Conservation (phyloP, 345 rosid genomes). For the Physaria fendleri region DNA sequence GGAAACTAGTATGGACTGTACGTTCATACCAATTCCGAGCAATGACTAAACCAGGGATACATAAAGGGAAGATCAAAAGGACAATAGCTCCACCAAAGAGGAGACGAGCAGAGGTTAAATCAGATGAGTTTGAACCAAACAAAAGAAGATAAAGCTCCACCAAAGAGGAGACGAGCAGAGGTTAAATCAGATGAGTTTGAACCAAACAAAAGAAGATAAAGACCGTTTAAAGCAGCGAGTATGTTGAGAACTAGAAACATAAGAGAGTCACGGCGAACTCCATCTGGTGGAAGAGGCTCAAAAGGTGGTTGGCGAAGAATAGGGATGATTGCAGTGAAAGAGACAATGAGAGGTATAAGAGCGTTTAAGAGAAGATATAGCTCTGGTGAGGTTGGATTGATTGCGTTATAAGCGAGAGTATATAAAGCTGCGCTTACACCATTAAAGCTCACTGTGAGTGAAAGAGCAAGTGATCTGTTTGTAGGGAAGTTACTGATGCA, state of each 20-base stretch:
- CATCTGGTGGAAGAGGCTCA: conserved; percentile 66
- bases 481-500: conserved; percentile 81
- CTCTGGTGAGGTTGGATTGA: conserved; percentile 43
- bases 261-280: conserved; percentile 60
- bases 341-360: conserved; percentile 54
- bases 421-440: conserved; percentile 92
- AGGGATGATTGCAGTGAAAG: conserved; percentile 56
- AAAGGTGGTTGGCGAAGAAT: conserved; percentile 81
- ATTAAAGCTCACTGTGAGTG: conserved; percentile 89
- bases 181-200: conserved; percentile 32
- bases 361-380: conserved; percentile 80
- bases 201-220: conserved; percentile 68
- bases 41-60: conserved; percentile 69
- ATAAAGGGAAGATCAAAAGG: conserved; percentile 62
- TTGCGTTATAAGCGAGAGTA: conserved; percentile 65
- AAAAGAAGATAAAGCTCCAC: conserved; percentile 80
- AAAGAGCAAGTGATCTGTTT: conserved; percentile 70
- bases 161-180: conserved; percentile 46
- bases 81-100: conserved; percentile 70
- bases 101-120: conserved; percentile 34
- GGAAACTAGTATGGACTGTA: conserved; percentile 56
- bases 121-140: conserved; percentile 39
- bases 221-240: conserved; percentile 64
- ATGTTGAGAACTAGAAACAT: conserved; percentile 66
- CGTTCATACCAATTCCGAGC: conserved; percentile 73